A percentile compares a stretch with the other conserved stretches of the same genome.
Evolutionary conservation across 2,329 filamentous ascomycete genomes (phyloP).

Genomic region (Cladophialophora bantiana): DNA sequence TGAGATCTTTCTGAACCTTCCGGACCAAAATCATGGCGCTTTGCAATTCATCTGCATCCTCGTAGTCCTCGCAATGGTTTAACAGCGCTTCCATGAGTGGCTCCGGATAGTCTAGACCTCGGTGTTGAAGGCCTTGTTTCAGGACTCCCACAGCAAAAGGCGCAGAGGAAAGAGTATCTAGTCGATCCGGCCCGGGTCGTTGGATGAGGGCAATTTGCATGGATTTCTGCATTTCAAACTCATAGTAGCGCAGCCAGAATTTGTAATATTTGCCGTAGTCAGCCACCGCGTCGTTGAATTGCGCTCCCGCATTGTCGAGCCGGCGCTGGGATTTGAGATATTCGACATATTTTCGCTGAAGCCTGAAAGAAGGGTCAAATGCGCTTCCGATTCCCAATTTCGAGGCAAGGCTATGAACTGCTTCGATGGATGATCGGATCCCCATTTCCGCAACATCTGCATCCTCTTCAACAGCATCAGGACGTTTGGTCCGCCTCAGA

Average conservation of each 20-base stretch:
- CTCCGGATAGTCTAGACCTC: constrained; percentile 58
- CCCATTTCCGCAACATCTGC: constrained; percentile 90
- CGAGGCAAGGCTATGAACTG: constrained; percentile 78
- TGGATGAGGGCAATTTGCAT: constrained; percentile 63
- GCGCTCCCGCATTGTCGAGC: constrained; percentile 75
- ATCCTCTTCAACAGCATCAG: constrained; percentile 78
- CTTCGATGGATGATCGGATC: constrained; percentile 82
- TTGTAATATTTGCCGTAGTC: constrained; percentile 80
- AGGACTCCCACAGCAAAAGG: constrained; percentile 77
- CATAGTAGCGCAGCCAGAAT: constrained; percentile 92
- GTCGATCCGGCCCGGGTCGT: constrained; percentile 58
- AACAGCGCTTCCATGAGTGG: constrained; percentile 57
- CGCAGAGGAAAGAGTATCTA: constrained; percentile 69
- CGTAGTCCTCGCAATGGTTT: constrained; percentile 81
- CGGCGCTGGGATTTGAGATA: constrained; percentile 85
- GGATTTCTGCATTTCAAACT: constrained; percentile 85
- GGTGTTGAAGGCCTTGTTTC: constrained; percentile 69
- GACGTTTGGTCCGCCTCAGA: constrained; percentile 80
- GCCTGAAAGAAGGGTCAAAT: constrained; percentile 85
- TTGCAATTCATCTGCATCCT: constrained; percentile 77
- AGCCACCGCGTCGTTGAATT: constrained; percentile 76
- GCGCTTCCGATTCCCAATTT: constrained; percentile 75
- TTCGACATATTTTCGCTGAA: constrained; percentile 91
- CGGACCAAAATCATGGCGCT: constrained; percentile 76
- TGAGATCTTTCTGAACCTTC: constrained; percentile 69